Percentiles rank a stretch among this genome's conserved stretches.
These are phyloP conservation scores for Epichloe brachyelytri DNA, from an alignment of 2,329 filamentous ascomycete genomes.

Conservation along the genomic window DNA sequence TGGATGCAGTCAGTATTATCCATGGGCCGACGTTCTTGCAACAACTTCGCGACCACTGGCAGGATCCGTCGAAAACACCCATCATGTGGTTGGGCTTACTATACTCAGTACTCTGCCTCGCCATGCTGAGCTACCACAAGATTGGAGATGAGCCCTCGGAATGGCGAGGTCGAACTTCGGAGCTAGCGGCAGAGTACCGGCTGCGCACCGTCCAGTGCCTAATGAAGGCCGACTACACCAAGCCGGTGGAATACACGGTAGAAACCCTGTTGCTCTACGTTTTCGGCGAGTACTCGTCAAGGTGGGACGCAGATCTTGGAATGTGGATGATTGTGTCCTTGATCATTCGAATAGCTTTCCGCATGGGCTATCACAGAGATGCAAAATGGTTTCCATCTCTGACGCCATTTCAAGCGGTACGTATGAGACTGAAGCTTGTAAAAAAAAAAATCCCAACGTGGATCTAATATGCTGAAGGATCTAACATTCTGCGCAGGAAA, in stretches of 20 bases:
- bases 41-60: slow-evolving; percentile 53
- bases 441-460: too few species aligned
- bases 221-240: slow-evolving; percentile 63
- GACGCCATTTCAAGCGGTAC: slow-evolving; percentile 56
- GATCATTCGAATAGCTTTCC: slow-evolving; percentile 45
- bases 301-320: slow-evolving; percentile 60
- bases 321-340: slow-evolving; percentile 46
- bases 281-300: slow-evolving; percentile 60
- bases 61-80: slow-evolving; percentile 57
- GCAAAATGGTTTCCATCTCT: slow-evolving; percentile 60
- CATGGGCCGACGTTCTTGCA: slow-evolving; percentile 78
- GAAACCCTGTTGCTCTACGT: slow-evolving; percentile 67
- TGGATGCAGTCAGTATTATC: slow-evolving; percentile 59
- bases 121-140: slow-evolving; percentile 67
- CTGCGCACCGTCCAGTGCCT: slow-evolving; percentile 67
- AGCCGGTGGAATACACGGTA: slow-evolving; percentile 60
- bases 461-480: neutral
- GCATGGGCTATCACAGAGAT: slow-evolving; percentile 70
- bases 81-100: slow-evolving; percentile 69
- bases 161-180: slow-evolving; percentile 53
- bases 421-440: slow-evolving; percentile 11
- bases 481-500: slow-evolving; percentile 37
- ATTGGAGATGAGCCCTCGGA: slow-evolving; percentile 70
- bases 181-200: slow-evolving; percentile 52
- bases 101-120: slow-evolving; percentile 64